Evolutionary conservation across 208 protist species (phyloP), one percentile per base, ranked within the genome.

Genomic region (Crithidia acanthocephali): DNA sequence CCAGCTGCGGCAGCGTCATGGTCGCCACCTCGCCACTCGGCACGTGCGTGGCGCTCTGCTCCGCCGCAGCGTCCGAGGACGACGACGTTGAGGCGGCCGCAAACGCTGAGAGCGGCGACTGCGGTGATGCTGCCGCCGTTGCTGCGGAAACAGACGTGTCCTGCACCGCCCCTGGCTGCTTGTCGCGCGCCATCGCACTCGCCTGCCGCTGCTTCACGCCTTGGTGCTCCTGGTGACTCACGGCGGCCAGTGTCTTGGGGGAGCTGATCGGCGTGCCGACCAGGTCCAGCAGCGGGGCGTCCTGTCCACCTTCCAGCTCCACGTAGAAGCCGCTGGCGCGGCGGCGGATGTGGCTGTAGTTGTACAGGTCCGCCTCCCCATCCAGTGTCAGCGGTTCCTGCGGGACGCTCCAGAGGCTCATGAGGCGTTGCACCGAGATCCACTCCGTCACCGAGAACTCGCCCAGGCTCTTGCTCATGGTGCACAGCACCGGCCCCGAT

Each of bases 401-500:
- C 51, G 82, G 84, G 18, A 86, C 75, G 35, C 76, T 55, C 62
- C 84, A 83, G 40, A 92, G 80, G 23, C 71, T 76, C 58, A 88
- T 71, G 13, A 92, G 70, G 25, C 80, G 80, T 45, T 85, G 83
- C 44, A 93, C 76, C 15, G 80, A 73, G 25, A 83, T 58, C 81
- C 81, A 93, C 76, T 87, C 76, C 48, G 58, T 68, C 71, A 66
- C 60, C 23, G 76, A 62, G 63, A 92, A 87, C 16, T 27, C 25
- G 53, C 62, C 74, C 28, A 81, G 59, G 44, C 57, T 75, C 27
- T 76, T 51, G 72, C 87, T 88, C 47, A 88, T n/a, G 25, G 67
- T 57, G 8, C 68, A 40, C 55, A 92, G 61, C 58, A 82, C 75
- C 32, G 71, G 78, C 0, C 76, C 84, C 16, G 70, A 68, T 2